phyloP scores from a whole-genome alignment of 192 early-diverging fungal genomes.

The Glomus cerebriforme region DNA sequence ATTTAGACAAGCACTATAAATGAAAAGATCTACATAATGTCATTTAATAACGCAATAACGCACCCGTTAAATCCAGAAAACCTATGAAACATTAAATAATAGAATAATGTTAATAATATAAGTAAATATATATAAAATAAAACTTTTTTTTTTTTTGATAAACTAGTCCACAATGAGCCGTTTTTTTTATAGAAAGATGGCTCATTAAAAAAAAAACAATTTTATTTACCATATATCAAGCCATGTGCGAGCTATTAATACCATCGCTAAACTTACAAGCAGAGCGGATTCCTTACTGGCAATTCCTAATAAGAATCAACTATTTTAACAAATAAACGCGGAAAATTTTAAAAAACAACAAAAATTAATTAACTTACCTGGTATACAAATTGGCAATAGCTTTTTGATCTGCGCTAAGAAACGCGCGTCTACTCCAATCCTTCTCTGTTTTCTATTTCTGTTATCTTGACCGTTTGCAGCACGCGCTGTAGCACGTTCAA shows the following conservation, averaged over 20 bases:
- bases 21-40: background rate
- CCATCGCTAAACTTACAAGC: slow-evolving; percentile 47
- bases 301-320: slow-evolving; percentile 32
- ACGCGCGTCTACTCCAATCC: slow-evolving; percentile 56
- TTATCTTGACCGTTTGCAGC: background rate
- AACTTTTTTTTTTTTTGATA: too few relatives aligned
- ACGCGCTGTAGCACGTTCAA: background rate
- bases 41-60: slow-evolving; percentile 1
- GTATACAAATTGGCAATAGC: slow-evolving; percentile 62
- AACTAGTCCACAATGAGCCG: background rate
- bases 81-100: too few relatives aligned
- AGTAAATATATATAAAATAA: too few relatives aligned
- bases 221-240: slow-evolving; percentile 58
- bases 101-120: too few relatives aligned
- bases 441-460: slow-evolving; percentile 24
- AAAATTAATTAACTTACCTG: slow-evolving; percentile 33
- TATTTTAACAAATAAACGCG: background rate
- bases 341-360: background rate
- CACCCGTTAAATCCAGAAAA: slow-evolving; percentile 61
- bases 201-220: too few relatives aligned
- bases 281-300: slow-evolving; percentile 53
- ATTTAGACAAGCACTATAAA: background rate
- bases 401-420: slow-evolving; percentile 60
- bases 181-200: background rate
- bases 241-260: slow-evolving; percentile 62